Percentiles rank a stretch among this genome's conserved stretches.
Evolutionary conservation across 345 rosid species (phyloP).

Genomic region (Leavenworthia alabamica): DNA sequence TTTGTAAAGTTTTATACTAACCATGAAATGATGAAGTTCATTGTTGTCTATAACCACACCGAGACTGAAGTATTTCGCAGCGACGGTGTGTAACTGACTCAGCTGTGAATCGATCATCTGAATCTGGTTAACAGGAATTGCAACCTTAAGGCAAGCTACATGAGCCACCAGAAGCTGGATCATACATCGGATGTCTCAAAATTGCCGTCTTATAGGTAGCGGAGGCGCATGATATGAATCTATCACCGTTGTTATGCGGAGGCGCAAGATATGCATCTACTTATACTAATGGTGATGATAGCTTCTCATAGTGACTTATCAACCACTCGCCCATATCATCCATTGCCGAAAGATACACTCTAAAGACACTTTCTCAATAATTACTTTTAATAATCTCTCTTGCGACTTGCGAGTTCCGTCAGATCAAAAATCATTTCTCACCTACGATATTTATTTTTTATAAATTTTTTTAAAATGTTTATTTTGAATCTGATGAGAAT

Average conservation of each 20-base stretch:
- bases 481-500: not conserved
- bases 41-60: constrained; percentile 28
- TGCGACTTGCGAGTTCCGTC: not conserved
- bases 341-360: not conserved
- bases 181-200: constrained; percentile 82
- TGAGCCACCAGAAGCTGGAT: constrained; percentile 83
- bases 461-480: too few relatives aligned
- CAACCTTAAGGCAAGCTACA: constrained; percentile 79
- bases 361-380: not conserved
- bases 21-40: constrained; percentile 32
- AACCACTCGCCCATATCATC: not conserved
- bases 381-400: not conserved
- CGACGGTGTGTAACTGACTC: constrained; percentile 84
- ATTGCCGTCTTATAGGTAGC: constrained; percentile 58
- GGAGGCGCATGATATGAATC: constrained; percentile 27
- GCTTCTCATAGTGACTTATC: too few relatives aligned
- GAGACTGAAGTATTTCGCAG: constrained; percentile 59
- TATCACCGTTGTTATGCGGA: constrained; percentile 17
- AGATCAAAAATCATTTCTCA: not conserved
- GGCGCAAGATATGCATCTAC: not conserved
- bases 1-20: not conserved
- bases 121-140: constrained; percentile 93
- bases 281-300: too few relatives aligned
- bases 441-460: too few relatives aligned
- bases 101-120: constrained; percentile 89